Percentiles rank a stretch among this genome's conserved stretches.
These are phyloP conservation scores for Podaxis sp. DNA, from an alignment of 768 basidiomycete genomes.

Conservation along the genomic window DNA sequence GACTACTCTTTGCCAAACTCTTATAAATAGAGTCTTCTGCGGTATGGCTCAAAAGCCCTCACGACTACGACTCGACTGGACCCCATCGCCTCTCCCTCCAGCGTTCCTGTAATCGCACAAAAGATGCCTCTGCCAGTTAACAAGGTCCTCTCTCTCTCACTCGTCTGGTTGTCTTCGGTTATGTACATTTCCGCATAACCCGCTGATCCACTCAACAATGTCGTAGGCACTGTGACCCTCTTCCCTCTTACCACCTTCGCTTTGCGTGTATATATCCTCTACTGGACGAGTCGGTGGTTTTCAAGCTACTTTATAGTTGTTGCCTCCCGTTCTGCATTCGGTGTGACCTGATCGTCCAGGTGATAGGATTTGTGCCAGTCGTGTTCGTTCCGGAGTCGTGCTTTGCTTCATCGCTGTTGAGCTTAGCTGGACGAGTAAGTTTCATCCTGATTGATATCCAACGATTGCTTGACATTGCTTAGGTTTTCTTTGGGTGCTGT, in stretches of 20 bases:
- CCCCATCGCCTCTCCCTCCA: neutral
- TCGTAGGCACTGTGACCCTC: constrained; percentile 19
- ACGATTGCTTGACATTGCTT: neutral
- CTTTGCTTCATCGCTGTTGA: constrained; percentile 42
- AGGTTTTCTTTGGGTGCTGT: constrained; percentile 48
- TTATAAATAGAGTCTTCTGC: neutral
- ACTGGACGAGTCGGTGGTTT: constrained; percentile 14
- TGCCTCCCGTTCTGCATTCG: neutral
- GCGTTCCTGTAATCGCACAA: neutral
- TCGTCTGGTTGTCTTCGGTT: constrained; percentile 8
- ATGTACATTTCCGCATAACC: neutral
- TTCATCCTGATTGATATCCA: neutral
- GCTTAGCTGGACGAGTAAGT: constrained; percentile 37
- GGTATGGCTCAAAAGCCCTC: neutral
- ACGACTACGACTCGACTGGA: neutral
- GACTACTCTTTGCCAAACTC: neutral
- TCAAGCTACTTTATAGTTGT: constrained; percentile 27
- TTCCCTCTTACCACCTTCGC: constrained; percentile 26
- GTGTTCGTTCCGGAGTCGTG: constrained; percentile 34
- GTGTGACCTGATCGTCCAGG: neutral
- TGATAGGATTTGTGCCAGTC: constrained; percentile 35
- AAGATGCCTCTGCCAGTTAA: neutral
- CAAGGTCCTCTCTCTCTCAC: constrained; percentile 1
- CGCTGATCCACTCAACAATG: neutral
- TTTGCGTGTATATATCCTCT: constrained; percentile 25